These are phyloP conservation scores for Phytophthora quininea DNA, from an alignment of 352 stramenopile species.

Conservation along the genomic window DNA sequence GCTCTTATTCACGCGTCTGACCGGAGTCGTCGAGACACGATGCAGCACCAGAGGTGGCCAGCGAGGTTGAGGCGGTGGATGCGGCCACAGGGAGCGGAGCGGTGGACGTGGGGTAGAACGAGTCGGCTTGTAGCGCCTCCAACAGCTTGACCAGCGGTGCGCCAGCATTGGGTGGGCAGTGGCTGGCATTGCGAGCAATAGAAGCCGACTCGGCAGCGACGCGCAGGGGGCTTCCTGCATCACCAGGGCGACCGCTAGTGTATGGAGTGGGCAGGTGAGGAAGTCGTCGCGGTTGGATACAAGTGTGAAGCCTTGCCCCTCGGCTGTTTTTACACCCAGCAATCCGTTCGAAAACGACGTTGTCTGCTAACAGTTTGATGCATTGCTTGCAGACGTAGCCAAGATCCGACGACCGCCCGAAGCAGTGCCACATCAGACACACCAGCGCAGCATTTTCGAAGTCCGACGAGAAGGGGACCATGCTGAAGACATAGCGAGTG, in stretches of 20 bases:
- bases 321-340: conserved; percentile 28
- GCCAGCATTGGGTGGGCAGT: background rate
- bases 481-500: background rate
- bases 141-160: background rate
- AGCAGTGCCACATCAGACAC: conserved; percentile 36
- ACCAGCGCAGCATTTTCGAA: conserved; percentile 35
- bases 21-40: no score
- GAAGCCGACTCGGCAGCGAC: background rate
- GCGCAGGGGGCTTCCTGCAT: conserved; percentile 7
- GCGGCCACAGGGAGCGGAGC: no score
- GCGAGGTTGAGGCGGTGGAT: no score
- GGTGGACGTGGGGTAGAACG: no score
- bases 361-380: conserved; percentile 12
- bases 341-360: conserved; percentile 28
- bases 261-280: conserved; percentile 22
- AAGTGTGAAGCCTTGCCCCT: conserved; percentile 34
- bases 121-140: background rate
- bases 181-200: background rate
- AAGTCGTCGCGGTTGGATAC: conserved; percentile 15
- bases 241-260: conserved; percentile 15
- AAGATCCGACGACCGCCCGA: conserved; percentile 31
- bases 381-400: conserved; percentile 22
- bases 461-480: conserved; percentile 1
- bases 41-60: no score
- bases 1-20: background rate